Percentiles rank a stretch among this genome's conserved stretches.
These are phyloP conservation scores for Albophoma yamanashiensis DNA, from an alignment of 2,329 filamentous ascomycete genomes.

Conservation along the genomic window DNA sequence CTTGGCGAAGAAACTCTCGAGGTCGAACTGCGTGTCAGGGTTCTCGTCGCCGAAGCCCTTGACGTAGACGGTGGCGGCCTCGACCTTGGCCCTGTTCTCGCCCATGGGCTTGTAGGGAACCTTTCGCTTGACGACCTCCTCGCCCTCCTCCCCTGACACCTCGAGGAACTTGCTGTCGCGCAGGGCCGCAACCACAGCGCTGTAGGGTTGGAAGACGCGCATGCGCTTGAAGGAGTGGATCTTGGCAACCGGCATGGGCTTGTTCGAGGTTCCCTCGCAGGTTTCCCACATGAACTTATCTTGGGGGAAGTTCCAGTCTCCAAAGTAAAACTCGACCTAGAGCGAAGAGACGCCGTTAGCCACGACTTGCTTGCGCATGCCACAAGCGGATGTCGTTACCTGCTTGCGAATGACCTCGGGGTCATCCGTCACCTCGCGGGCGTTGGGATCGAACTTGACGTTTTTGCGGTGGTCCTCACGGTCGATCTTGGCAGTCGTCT, in stretches of 20 bases:
- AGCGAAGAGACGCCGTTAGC: background rate
- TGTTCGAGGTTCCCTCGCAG: slow-evolving; percentile 70
- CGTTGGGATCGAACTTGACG: slow-evolving; percentile 60
- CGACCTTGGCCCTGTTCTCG: slow-evolving; percentile 52
- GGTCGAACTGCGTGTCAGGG: slow-evolving; percentile 80
- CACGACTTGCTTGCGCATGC: background rate
- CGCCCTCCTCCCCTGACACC: slow-evolving; percentile 60
- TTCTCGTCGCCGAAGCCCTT: slow-evolving; percentile 88
- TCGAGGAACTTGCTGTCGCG: slow-evolving; percentile 65
- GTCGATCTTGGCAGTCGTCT: slow-evolving; percentile 31
- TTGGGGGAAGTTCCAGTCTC: slow-evolving; percentile 76
- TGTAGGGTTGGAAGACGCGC: slow-evolving; percentile 85
- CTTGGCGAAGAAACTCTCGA: slow-evolving; percentile 82
- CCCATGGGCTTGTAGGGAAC: slow-evolving; percentile 49
- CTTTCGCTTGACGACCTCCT: slow-evolving; percentile 69
- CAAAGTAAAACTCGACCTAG: slow-evolving; percentile 93
- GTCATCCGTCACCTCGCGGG: slow-evolving; percentile 61
- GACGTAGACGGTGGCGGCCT: slow-evolving; percentile 72
- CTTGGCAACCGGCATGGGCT: slow-evolving; percentile 65
- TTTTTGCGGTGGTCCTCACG: slow-evolving; percentile 38
- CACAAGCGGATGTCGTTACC: slow-evolving; percentile 31
- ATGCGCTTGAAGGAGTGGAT: slow-evolving; percentile 91
- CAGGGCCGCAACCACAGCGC: slow-evolving; percentile 71
- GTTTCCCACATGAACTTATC: slow-evolving; percentile 80
- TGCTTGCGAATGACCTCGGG: slow-evolving; percentile 74